A percentile compares a stretch with the other conserved stretches of the same genome.
phyloP scores from a whole-genome alignment of 306 rosid species.

The Gastrolobium bilobum region DNA sequence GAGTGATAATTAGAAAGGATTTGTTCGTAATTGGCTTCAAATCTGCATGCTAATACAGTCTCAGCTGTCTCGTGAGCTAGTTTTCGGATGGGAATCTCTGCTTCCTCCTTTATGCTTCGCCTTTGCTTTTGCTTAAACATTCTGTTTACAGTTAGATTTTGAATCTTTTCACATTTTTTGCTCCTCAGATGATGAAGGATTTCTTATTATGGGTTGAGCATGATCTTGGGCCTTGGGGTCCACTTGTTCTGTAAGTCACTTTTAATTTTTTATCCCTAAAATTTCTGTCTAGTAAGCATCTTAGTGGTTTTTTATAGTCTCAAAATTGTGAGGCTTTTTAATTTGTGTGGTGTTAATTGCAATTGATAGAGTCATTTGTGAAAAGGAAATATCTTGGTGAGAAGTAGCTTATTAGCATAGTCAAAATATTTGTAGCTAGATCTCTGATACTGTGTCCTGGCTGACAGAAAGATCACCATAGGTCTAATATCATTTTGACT shows the following conservation, averaged over 20 bases:
- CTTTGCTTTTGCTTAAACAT: slow-evolving; percentile 25
- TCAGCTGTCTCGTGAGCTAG: background rate
- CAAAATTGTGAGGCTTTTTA: slow-evolving; percentile 18
- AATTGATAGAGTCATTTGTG: slow-evolving; percentile 25
- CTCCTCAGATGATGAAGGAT: slow-evolving; percentile 83
- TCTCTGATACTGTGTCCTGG: background rate
- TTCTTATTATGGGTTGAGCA: slow-evolving; percentile 85
- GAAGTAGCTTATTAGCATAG: slow-evolving; percentile 28
- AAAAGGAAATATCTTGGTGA: slow-evolving; percentile 16
- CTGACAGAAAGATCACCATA: background rate
- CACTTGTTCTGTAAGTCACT: slow-evolving; percentile 82
- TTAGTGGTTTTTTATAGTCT: background rate
- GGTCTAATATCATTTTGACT: slow-evolving; percentile 5
- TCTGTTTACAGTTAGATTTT: background rate
- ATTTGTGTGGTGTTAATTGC: slow-evolving; percentile 37
- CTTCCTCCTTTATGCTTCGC: background rate
- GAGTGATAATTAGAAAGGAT: background rate
- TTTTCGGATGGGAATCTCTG: background rate
- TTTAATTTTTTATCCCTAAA: slow-evolving; percentile 22
- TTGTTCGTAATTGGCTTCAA: background rate
- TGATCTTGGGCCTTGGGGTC: slow-evolving; percentile 99
- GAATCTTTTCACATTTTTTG: background rate
- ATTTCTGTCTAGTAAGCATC: background rate
- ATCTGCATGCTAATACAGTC: background rate
- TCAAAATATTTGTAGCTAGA: background rate